Evolutionary conservation across 1,139 yeast genomes (phyloP), one percentile per base, ranked within the genome.

Genomic region (Casaregolazyma lundiana): DNA sequence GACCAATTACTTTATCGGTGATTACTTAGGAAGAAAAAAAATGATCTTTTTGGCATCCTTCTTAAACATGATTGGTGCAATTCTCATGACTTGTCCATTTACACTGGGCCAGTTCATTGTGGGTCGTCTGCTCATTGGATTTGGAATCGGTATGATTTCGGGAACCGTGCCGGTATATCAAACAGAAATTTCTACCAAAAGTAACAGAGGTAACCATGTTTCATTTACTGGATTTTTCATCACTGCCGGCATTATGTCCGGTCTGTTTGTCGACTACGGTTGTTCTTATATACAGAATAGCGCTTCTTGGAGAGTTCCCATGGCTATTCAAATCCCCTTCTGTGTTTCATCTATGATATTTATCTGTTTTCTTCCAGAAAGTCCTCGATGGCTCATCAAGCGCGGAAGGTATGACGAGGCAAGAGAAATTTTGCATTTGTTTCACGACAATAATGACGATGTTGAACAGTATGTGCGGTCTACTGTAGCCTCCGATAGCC

Each of bases 111-210:
- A 84, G 57, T 77, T 86, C 50, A 78, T 84, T 41, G 69, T 83
- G 51, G 95, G 92, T 19, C 76, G 95, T 67, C 79, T 83, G 48
- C 67, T 84, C 39, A 76, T 87, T 16, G 95, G 95, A 52, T 53
- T 81, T 40, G 95, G 94, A 55, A 56, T 46, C 9, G 51, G 51
- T 15, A 38, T 44, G 35, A 21, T 44, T 9, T 42, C 46, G n/a
- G 46, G 47, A 5, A 46, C 51, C 1, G 46, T 44, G 11, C 51
- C 51, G 4, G 48, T 46, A 8, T 49, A 43, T 20, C 51, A 49
- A 29, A 82, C 83, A 51, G 95, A 86, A 66, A 76, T 82, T 73
- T 78, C 90, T 17, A 74, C 75, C 53, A 80, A 89, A 6, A 77
- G 77, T 55, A 76, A 78, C 61, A 77, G 95, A 69, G 95, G 94